Evolutionary conservation across 768 basidiomycete genomes (phyloP).

Genomic region (Sistotremastrum suecicum): DNA sequence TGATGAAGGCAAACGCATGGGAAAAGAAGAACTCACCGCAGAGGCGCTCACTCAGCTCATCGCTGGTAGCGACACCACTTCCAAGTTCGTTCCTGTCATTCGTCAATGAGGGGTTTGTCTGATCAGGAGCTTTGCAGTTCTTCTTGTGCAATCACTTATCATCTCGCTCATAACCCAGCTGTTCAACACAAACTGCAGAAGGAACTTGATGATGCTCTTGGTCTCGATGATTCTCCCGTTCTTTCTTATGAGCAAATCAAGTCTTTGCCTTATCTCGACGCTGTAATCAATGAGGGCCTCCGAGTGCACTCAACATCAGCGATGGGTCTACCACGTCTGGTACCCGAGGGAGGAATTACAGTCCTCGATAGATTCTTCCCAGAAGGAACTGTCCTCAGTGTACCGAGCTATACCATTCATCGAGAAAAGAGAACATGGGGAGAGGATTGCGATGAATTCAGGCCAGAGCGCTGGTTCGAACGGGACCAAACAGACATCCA

Average conservation of each 20-base stretch:
- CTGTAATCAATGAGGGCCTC: constrained; percentile 77
- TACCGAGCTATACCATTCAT: constrained; percentile 77
- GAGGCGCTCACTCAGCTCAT: constrained; percentile 80
- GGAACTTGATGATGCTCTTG: constrained; percentile 54
- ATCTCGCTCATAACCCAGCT: constrained; percentile 54
- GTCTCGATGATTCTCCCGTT: constrained; percentile 37
- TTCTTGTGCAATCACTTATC: constrained; percentile 78
- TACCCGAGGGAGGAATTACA: constrained; percentile 60
- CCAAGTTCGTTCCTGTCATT: constrained; percentile 38
- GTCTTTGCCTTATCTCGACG: constrained; percentile 63
- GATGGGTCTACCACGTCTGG: constrained; percentile 69
- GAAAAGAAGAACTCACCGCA: constrained; percentile 70
- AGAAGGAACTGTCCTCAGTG: constrained; percentile 62
- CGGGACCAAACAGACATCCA: constrained; percentile 43
- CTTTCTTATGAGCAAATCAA: constrained; percentile 58
- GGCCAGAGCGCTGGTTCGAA: constrained; percentile 83
- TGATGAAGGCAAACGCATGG: constrained; percentile 65
- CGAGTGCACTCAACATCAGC: constrained; percentile 76
- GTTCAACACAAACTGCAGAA: constrained; percentile 59
- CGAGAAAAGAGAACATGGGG: constrained; percentile 65
- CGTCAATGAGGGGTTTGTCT: background rate
- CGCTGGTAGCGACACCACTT: constrained; percentile 86
- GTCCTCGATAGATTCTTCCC: constrained; percentile 43
- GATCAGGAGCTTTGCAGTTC: constrained; percentile 33
- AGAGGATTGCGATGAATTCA: constrained; percentile 52